These are phyloP conservation scores for Monosporascus sp. DNA, from an alignment of 2,329 filamentous ascomycete species.

Conservation along the genomic window DNA sequence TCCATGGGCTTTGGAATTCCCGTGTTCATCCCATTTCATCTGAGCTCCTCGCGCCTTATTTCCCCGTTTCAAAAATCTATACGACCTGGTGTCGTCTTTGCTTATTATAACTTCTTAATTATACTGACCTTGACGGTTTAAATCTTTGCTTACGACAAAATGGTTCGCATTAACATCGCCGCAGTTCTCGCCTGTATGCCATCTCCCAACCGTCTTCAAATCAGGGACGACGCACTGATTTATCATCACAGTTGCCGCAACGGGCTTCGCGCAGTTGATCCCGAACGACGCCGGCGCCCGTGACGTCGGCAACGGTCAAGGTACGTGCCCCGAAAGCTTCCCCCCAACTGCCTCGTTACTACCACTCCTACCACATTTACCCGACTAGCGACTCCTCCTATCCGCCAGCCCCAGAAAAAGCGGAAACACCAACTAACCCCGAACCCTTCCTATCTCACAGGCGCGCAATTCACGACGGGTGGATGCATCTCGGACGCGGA, in stretches of 20 bases:
- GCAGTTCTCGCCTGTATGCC: constrained; percentile 24
- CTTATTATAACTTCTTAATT: constrained; percentile 6
- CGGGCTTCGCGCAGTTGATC: constrained; percentile 25
- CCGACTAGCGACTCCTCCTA: background rate
- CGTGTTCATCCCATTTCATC: background rate
- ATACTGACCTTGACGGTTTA: constrained; percentile 6
- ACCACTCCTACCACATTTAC: too few relatives aligned
- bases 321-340: background rate
- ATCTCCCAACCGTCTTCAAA: too few relatives aligned
- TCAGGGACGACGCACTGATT: constrained; percentile 3
- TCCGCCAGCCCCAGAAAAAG: too few relatives aligned
- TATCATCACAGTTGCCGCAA: constrained; percentile 20
- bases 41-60: background rate
- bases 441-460: background rate
- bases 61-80: background rate
- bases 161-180: constrained; percentile 28
- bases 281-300: constrained; percentile 30
- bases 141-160: constrained; percentile 19
- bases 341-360: too few relatives aligned
- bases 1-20: background rate
- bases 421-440: background rate
- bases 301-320: constrained; percentile 29
- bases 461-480: constrained; percentile 32
- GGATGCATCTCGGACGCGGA: constrained; percentile 30
- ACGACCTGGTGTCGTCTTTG: constrained; percentile 14